These are phyloP conservation scores for Ampelomyces quisqualis DNA, from an alignment of 2,329 filamentous ascomycete species.

Conservation along the genomic window DNA sequence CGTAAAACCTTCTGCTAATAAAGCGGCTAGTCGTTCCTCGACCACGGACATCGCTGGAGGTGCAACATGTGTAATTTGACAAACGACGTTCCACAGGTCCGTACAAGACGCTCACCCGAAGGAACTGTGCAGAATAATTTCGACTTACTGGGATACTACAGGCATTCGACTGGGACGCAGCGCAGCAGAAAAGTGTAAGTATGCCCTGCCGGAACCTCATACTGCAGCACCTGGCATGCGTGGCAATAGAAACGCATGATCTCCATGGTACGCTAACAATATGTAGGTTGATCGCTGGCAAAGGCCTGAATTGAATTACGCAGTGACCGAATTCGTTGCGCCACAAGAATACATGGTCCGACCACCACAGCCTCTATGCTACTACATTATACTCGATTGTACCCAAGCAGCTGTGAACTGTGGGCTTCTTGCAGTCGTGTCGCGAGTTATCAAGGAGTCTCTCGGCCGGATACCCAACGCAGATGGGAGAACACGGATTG, in stretches of 20 bases:
- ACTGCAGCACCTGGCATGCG: no score
- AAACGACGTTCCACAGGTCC: constrained; percentile 88
- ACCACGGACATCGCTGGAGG: constrained; percentile 95
- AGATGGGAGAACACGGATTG: constrained; percentile 85
- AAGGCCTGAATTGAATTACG: constrained; percentile 86
- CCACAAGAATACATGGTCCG: constrained; percentile 99
- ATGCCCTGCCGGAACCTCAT: no score
- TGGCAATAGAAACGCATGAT: no score
- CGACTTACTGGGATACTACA: constrained; percentile 4
- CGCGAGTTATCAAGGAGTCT: constrained; percentile 91
- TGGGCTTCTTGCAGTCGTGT: constrained; percentile 86
- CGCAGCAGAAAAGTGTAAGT: constrained; percentile 76
- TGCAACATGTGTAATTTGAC: constrained; percentile 99
- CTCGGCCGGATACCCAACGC: constrained; percentile 98
- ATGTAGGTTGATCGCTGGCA: constrained; percentile 72
- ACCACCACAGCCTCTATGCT: constrained; percentile 74
- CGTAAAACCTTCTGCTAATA: constrained; percentile 7
- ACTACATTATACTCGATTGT: constrained; percentile 31
- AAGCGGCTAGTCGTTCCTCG: constrained; percentile 65
- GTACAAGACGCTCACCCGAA: background rate
- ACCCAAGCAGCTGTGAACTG: constrained; percentile 67
- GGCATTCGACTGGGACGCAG: constrained; percentile 96
- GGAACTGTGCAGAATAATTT: background rate
- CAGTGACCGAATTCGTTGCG: constrained; percentile 96
- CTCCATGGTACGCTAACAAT: constrained; percentile 2